phyloP scores from a whole-genome alignment of 495 filamentous ascomycete species.

The Patellaria atrata region DNA sequence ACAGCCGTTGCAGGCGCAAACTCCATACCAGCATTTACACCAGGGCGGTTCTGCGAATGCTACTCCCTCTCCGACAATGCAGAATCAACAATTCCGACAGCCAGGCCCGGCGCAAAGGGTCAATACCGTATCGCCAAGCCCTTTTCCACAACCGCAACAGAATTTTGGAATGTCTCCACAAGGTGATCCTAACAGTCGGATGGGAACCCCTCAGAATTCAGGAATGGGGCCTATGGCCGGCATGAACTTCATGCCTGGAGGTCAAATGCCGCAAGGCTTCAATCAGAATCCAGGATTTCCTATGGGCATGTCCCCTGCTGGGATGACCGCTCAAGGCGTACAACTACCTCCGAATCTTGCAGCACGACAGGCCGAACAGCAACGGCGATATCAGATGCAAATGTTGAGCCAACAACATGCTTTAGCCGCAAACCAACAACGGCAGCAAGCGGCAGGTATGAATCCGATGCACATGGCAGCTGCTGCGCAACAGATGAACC shows the following conservation, averaged over 20 bases:
- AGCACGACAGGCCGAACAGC: slow-evolving; percentile 24
- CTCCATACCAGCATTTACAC: slow-evolving; percentile 69
- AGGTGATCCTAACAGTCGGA: slow-evolving; percentile 52
- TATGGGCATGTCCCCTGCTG: slow-evolving; percentile 35
- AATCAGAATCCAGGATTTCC: slow-evolving; percentile 24
- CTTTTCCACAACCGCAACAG: slow-evolving; percentile 54
- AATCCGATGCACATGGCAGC: slow-evolving; percentile 37
- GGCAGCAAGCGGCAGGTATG: slow-evolving; percentile 28
- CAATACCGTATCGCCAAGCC: slow-evolving; percentile 80
- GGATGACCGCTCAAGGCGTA: slow-evolving; percentile 30
- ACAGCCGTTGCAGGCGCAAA: slow-evolving; percentile 44
- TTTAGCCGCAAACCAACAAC: slow-evolving; percentile 27
- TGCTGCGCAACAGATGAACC: slow-evolving; percentile 7
- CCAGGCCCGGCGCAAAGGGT: slow-evolving; percentile 60
- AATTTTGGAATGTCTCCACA: slow-evolving; percentile 62
- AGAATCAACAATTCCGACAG: slow-evolving; percentile 56
- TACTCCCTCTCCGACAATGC: slow-evolving; percentile 74
- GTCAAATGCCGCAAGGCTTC: slow-evolving; percentile 29
- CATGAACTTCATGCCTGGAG: slow-evolving; percentile 35
- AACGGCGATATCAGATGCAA: slow-evolving; percentile 29
- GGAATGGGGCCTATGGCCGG: slow-evolving; percentile 29
- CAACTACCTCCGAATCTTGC: slow-evolving; percentile 38
- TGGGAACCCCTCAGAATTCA: slow-evolving; percentile 58
- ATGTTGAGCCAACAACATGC: slow-evolving; percentile 49
- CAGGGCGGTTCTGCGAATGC: slow-evolving; percentile 68